Evolutionary conservation across 148 eudicot species (phyloP), one percentile per base, ranked within the genome.

Genomic region (Rhododendron simsii): DNA sequence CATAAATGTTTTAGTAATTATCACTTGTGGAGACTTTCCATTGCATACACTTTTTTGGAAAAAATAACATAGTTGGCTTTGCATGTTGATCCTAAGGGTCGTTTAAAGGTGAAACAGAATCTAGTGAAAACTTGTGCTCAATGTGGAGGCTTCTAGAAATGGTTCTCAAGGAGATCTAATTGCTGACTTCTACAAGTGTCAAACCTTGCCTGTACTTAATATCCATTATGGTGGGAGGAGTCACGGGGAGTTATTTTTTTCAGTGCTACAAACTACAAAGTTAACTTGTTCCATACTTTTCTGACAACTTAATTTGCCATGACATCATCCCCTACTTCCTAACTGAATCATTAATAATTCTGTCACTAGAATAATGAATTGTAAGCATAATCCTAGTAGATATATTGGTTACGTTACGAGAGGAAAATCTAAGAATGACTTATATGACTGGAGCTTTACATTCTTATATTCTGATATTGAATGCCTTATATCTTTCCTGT

Each of bases 141-240:
- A 18, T 41, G 51, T 9, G 26, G 80, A 77, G 51, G 51, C 44
- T 77, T 21, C n/a, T 76, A 20, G 8, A 41, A 77, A 44, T 21
- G 50, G 28, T 41, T 41, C 39, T 35, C 11, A 30, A 28, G 61
- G 61, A 79, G 87, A 39, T 85, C 1, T 1, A 18, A 30, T 7
- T 45, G 61, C 21, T 3, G 18, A 15, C 48, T 30, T 57, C 3
- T 80, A 13, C 4, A n/a, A 33, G 8, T 20, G 35, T 48, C 39
- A 18, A 28, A 30, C 80, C 28, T 51, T 67, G 55, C 13, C 35
- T 65, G 4, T 80, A 13, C 55, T 77, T 85, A n/a, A 5, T 59
- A 41, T 61, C 83, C 76, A 44, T 45, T 20, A 48, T 45, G 35
- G 57, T 39, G 73, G 87, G 73, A 85, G n/a, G 45, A 50, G 45